phyloP scores from a whole-genome alignment of 176 grass and related monocot species.

The Pharus latifolius region DNA sequence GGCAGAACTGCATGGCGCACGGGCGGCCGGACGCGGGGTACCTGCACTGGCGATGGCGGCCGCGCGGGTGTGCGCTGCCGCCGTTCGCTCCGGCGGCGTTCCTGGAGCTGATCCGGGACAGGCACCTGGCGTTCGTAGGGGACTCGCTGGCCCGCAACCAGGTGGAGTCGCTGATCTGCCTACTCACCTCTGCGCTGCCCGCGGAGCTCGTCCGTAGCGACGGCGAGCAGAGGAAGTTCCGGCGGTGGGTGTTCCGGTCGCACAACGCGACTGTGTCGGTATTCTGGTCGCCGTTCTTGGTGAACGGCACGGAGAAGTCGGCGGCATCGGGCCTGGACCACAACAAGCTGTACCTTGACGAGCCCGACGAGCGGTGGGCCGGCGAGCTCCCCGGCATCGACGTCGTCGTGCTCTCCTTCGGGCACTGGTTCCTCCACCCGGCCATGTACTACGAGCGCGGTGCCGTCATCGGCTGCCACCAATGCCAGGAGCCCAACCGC shows the following conservation, averaged over 20 bases:
- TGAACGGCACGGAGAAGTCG: constrained; percentile 60
- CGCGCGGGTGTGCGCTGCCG: constrained; percentile 36
- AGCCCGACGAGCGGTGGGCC: constrained; percentile 57
- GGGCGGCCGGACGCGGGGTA: constrained; percentile 62
- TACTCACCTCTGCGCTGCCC: constrained; percentile 30
- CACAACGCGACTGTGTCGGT: constrained; percentile 64
- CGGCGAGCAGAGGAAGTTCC: constrained; percentile 58
- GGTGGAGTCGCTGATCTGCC: constrained; percentile 63
- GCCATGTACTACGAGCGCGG: constrained; percentile 67
- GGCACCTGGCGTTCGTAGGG: constrained; percentile 64
- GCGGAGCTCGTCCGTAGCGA: constrained; percentile 29
- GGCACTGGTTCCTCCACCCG: constrained; percentile 84
- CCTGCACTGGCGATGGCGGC: constrained; percentile 62
- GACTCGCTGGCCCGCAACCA: constrained; percentile 68
- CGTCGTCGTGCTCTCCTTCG: constrained; percentile 57
- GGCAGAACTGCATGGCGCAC: constrained; percentile 61
- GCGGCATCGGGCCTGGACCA: constrained; percentile 11
- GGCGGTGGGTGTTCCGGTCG: constrained; percentile 55
- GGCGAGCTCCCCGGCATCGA: constrained; percentile 37
- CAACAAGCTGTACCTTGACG: constrained; percentile 58
- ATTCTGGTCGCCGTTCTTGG: constrained; percentile 79
- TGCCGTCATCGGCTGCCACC: constrained; percentile 63
- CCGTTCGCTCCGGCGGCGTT: constrained; percentile 40
- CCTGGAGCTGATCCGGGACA: constrained; percentile 27
- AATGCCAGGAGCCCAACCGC: constrained; percentile 58